Conservation (phyloP, 495 filamentous ascomycete species). For the Penicillium goetzii region DNA sequence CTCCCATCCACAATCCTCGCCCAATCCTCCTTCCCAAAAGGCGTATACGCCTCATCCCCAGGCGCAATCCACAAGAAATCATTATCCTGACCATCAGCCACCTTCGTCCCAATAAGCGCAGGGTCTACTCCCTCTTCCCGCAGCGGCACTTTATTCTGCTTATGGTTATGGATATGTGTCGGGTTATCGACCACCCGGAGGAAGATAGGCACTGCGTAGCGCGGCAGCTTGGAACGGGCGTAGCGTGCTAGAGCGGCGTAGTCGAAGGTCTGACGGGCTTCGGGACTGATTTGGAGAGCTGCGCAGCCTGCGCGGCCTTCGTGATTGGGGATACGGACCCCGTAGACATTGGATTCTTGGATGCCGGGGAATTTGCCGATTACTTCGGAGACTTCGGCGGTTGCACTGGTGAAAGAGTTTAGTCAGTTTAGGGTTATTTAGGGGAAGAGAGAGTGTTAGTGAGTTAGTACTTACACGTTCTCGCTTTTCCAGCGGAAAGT, state of each 20-base stretch:
- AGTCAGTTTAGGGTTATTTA: neutral
- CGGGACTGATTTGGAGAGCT: constrained; percentile 50
- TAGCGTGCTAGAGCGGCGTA: constrained; percentile 56
- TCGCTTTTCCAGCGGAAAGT: constrained; percentile 86
- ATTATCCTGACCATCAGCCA: constrained; percentile 49
- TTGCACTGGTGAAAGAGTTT: constrained; percentile 43
- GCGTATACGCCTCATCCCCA: constrained; percentile 56
- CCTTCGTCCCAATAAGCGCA: constrained; percentile 51
- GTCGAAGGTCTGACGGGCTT: constrained; percentile 52
- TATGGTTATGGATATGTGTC: constrained; percentile 77
- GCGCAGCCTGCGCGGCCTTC: constrained; percentile 76
- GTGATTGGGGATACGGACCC: constrained; percentile 69
- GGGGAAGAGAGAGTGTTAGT: neutral
- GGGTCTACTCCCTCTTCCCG: constrained; percentile 73
- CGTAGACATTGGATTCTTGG: constrained; percentile 79
- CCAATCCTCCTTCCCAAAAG: constrained; percentile 64
- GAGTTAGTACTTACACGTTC: constrained; percentile 62
- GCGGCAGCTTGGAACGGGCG: constrained; percentile 61
- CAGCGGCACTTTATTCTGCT: constrained; percentile 78
- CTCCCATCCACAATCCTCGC: constrained; percentile 51
- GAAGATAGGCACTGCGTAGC: constrained; percentile 80
- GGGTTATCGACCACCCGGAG: constrained; percentile 62
- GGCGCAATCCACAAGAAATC: constrained; percentile 59
- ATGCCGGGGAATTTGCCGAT: constrained; percentile 68
- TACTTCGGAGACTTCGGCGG: constrained; percentile 72